Conservation (phyloP, 106 monocot genomes). For the Amphibolis antarctica region DNA sequence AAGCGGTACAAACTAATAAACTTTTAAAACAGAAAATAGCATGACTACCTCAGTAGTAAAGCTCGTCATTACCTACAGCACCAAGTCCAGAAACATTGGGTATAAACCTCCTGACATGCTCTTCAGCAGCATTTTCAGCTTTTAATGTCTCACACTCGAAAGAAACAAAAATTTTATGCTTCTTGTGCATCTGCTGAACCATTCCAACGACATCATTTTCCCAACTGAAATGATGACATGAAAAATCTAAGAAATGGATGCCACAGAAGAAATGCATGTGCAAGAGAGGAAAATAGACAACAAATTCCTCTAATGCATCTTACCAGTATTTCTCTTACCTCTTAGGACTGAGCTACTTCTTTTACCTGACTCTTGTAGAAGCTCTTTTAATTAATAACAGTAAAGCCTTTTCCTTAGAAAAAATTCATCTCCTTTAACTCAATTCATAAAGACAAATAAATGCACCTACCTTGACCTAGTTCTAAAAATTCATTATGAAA, state of each 20-base stretch:
- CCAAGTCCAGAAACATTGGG: constrained; percentile 65
- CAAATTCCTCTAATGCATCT: too few species aligned
- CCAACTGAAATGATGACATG: constrained; percentile 44
- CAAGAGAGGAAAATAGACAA: too few species aligned
- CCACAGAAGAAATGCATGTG: too few species aligned
- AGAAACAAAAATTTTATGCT: constrained; percentile 43
- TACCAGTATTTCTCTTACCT: too few species aligned
- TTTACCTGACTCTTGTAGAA: too few species aligned
- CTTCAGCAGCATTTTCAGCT: constrained; percentile 73
- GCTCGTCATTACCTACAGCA: constrained; percentile 57
- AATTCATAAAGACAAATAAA: too few species aligned
- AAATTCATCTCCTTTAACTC: too few species aligned
- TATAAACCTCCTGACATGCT: constrained; percentile 82
- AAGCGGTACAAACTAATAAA: background rate
- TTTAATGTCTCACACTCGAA: constrained; percentile 86
- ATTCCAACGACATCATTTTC: constrained; percentile 64
- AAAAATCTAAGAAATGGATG: background rate
- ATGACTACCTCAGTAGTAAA: background rate
- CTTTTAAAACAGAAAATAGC: background rate
- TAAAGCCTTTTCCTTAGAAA: too few species aligned
- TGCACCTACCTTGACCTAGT: too few species aligned
- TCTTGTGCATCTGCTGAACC: constrained; percentile 55
- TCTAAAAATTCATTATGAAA: too few species aligned
- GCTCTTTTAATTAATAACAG: too few species aligned
- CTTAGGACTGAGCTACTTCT: too few species aligned